A percentile compares a stretch with the other conserved stretches of the same genome.
Conservation (phyloP, 768 basidiomycete genomes). For the Pholiota molesta region DNA sequence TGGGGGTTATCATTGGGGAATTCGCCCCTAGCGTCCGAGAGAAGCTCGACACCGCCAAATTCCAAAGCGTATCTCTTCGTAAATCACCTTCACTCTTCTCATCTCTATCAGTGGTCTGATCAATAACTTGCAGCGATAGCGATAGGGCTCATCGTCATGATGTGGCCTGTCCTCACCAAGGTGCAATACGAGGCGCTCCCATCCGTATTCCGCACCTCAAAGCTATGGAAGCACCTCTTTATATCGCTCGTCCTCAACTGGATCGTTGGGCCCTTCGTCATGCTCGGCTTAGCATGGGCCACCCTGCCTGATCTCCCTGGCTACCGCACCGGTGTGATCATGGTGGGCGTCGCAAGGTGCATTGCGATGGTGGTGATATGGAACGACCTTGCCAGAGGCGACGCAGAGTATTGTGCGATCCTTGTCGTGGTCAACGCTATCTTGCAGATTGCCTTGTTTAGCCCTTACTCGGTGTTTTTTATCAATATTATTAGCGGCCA, state of each 20-base stretch:
- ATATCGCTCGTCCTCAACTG: conserved; percentile 77
- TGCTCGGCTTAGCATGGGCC: conserved; percentile 87
- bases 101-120: not conserved
- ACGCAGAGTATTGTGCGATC: conserved; percentile 75
- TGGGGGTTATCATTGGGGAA: conserved; percentile 75
- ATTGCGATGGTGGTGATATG: conserved; percentile 84
- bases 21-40: conserved; percentile 61
- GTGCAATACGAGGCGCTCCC: conserved; percentile 79
- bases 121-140: conserved; percentile 59
- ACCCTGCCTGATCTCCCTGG: conserved; percentile 78
- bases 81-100: conserved; percentile 31
- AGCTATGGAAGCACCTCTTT: conserved; percentile 68
- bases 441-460: conserved; percentile 77
- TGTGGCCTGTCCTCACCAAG: conserved; percentile 82
- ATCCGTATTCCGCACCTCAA: conserved; percentile 48
- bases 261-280: conserved; percentile 79
- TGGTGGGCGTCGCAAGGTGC: conserved; percentile 78
- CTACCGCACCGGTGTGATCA: conserved; percentile 78
- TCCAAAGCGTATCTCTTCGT: conserved; percentile 80
- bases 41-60: conserved; percentile 62
- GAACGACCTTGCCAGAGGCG: conserved; percentile 74
- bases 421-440: conserved; percentile 81
- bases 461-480: conserved; percentile 75
- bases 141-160: conserved; percentile 82
- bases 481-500: conserved; percentile 67